phyloP scores from a whole-genome alignment of 805 yeast species.

The Nakazawaea pomicola region DNA sequence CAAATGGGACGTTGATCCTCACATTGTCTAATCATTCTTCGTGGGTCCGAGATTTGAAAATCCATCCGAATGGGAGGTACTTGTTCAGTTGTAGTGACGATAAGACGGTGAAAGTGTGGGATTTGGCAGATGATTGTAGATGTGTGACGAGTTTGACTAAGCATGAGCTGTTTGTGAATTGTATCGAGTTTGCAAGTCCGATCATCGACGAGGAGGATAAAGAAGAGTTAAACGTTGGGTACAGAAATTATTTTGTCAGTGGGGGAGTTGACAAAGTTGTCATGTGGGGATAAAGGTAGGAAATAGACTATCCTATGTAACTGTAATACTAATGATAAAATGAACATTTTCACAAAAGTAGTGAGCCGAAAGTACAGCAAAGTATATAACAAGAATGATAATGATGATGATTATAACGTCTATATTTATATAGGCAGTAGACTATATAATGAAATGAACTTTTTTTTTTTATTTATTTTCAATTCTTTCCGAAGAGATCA shows the following conservation, averaged over 20 bases:
- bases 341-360: too few relatives aligned
- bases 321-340: too few relatives aligned
- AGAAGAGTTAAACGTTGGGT: not conserved
- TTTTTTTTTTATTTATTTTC: not conserved
- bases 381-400: too few relatives aligned
- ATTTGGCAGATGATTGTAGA: slow-evolving; percentile 37
- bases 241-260: slow-evolving; percentile 12
- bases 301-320: too few relatives aligned
- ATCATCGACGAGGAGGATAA: slow-evolving; percentile 16
- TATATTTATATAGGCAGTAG: too few relatives aligned
- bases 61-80: slow-evolving; percentile 75
- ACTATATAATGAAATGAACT: not conserved
- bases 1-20: slow-evolving; percentile 54
- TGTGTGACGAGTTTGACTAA: slow-evolving; percentile 48
- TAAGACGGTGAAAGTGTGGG: slow-evolving; percentile 74
- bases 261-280: slow-evolving; percentile 12
- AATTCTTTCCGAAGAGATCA: not conserved
- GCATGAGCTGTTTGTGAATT: slow-evolving; percentile 76
- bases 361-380: too few relatives aligned
- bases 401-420: too few relatives aligned
- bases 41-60: slow-evolving; percentile 69
- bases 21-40: slow-evolving; percentile 73
- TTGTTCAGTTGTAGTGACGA: slow-evolving; percentile 78
- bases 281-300: slow-evolving; percentile 10
- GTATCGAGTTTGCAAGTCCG: slow-evolving; percentile 50